A percentile compares a stretch with the other conserved stretches of the same genome.
These are phyloP conservation scores for Xylaria sp. DNA, from an alignment of 2,329 filamentous ascomycete genomes.

Conservation along the genomic window DNA sequence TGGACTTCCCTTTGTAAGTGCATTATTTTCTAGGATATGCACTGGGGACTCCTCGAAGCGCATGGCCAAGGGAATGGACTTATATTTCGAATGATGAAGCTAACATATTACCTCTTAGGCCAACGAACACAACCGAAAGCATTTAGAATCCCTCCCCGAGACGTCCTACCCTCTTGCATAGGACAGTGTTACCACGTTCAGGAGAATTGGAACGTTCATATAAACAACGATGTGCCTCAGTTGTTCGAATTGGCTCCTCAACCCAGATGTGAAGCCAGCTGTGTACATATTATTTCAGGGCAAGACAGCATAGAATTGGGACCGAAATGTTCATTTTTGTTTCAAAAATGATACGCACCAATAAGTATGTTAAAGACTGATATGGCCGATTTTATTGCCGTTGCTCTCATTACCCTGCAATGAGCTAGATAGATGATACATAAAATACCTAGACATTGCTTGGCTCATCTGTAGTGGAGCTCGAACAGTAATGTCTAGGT, in stretches of 20 bases:
- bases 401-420: neutral
- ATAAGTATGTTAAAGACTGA: neutral
- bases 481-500: constrained; percentile 6
- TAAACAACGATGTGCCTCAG: constrained; percentile 26
- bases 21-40: constrained; percentile 4
- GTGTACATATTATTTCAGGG: constrained; percentile 46
- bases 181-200: constrained; percentile 7
- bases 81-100: constrained; percentile 32
- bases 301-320: constrained; percentile 40
- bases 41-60: neutral
- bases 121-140: constrained; percentile 85
- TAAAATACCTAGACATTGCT: constrained; percentile 9
- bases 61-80: neutral
- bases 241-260: constrained; percentile 30
- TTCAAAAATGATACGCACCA: neutral
- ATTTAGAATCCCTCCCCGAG: constrained; percentile 82
- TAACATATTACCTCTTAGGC: constrained; percentile 68
- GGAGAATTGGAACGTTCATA: constrained; percentile 13
- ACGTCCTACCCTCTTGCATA: constrained; percentile 83
- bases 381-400: neutral
- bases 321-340: constrained; percentile 28
- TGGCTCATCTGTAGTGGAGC: constrained; percentile 24
- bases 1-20: constrained; percentile 87
- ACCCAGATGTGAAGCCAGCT: constrained; percentile 36
- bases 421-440: neutral